Evolutionary conservation across 306 rosid species (phyloP), one percentile per base, ranked within the genome.

Genomic region (Comarum palustre): DNA sequence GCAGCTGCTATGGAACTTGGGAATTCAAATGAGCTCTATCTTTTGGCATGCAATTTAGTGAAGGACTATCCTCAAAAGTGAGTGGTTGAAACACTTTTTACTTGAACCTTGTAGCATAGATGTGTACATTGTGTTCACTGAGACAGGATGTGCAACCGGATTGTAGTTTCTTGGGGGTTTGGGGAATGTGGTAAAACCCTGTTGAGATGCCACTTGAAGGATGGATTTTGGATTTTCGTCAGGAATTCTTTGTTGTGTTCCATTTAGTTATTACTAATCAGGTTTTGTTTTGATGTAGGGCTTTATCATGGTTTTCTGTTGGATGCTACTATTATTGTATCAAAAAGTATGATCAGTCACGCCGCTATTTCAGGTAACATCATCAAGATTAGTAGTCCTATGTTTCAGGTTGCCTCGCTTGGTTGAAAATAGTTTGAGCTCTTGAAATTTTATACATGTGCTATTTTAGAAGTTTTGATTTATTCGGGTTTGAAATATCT

Each of bases 1-100:
- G 97, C 96, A 32, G 96, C 99, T 73, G 92, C 99, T 15, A 90
- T 90, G 90, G 97, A 94, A 83, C 96, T 88, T 88, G 99, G 96
- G 32, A 86, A 94, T 75, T 94, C 97, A 66, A 94, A 94, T 86
- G 99, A 94, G 78, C 97, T 94, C 32, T 94, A 94, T 86, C 83
- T 94, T 73, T 85, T 94, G 99, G 91, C 99, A 46, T 91, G 95
- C 90, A 88, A 91, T 84, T 85, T 91, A 69, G 97, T 91, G 79
- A 94, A 90, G 84, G 99, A 94, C 84, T 91, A 94, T 83, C 97
- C 99, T 75, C 99, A 87, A 81, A 94, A 85, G 97, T 94, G 85
- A 74, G 59, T 73, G 64, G 39, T 81, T 82, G 73, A 75, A 41
- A 57, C 25, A 27, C 43, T 41, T 41, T 16, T 10, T 55, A 42